Evolutionary conservation across 176 grass and related monocot genomes (phyloP).

Genomic region (Musa schizocarpa): DNA sequence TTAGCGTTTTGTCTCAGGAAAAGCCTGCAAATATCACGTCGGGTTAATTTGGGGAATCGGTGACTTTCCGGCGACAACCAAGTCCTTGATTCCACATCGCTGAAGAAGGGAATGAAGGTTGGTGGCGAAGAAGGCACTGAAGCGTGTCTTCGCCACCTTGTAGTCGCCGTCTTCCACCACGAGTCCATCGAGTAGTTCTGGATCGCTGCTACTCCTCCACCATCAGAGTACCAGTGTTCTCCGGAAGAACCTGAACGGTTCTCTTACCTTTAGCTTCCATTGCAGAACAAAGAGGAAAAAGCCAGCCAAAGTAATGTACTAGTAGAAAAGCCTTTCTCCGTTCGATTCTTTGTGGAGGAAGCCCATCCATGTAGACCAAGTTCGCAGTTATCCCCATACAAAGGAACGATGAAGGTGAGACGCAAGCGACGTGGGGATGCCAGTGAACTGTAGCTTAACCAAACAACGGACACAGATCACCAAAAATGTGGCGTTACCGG

Average conservation of each 20-base stretch:
- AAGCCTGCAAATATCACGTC: neutral
- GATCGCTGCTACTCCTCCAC: constrained; percentile 51
- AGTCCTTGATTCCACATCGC: constrained; percentile 49
- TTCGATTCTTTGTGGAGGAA: too few relatives aligned
- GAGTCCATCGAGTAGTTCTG: constrained; percentile 65
- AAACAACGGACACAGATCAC: constrained; percentile 46
- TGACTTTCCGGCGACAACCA: constrained; percentile 62
- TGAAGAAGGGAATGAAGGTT: constrained; percentile 73
- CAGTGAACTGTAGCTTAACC: too few relatives aligned
- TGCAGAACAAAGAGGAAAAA: neutral
- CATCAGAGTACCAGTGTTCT: constrained; percentile 57
- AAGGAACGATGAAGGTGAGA: too few relatives aligned
- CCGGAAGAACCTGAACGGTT: constrained; percentile 48
- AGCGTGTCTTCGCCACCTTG: constrained; percentile 84
- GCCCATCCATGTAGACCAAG: too few relatives aligned
- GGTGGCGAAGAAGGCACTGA: constrained; percentile 79
- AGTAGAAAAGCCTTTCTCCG: neutral
- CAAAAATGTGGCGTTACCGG: constrained; percentile 48
- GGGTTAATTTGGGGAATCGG: too few relatives aligned
- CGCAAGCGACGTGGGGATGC: too few relatives aligned
- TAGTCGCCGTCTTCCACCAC: constrained; percentile 63
- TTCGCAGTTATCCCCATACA: too few relatives aligned
- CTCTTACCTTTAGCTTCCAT: neutral
- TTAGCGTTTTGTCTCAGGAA: neutral
- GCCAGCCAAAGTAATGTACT: neutral